Percentiles rank a stretch among this genome's conserved stretches.
These are phyloP conservation scores for Claviceps citrina DNA, from an alignment of 2,329 filamentous ascomycete species.

Conservation along the genomic window DNA sequence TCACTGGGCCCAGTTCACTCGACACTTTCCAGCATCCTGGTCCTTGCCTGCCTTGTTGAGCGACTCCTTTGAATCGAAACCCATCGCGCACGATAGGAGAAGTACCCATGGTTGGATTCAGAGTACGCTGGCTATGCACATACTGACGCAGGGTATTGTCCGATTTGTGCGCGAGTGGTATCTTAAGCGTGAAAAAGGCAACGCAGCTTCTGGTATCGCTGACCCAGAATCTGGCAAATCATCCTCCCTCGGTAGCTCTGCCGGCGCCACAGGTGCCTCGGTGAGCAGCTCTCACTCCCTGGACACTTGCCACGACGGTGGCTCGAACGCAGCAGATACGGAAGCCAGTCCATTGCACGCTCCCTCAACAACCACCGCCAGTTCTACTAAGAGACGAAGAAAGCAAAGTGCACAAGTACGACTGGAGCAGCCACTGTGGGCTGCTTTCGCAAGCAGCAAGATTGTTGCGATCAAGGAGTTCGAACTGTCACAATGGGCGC, in stretches of 20 bases:
- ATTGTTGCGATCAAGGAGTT: constrained; percentile 90
- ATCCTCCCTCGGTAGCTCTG: constrained; percentile 15
- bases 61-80: constrained; percentile 28
- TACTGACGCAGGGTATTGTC: constrained; percentile 57
- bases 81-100: constrained; percentile 37
- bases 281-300: constrained; percentile 5
- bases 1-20: constrained; percentile 31
- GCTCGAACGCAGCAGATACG: constrained; percentile 37
- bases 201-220: constrained; percentile 29
- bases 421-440: constrained; percentile 85
- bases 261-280: constrained; percentile 8
- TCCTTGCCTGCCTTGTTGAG: constrained; percentile 29
- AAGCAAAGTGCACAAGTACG: constrained; percentile 85
- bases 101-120: constrained; percentile 50
- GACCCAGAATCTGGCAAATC: constrained; percentile 51
- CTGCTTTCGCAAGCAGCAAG: constrained; percentile 86
- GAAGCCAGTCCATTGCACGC: constrained; percentile 22
- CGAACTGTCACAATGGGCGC: constrained; percentile 62
- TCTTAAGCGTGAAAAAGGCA: constrained; percentile 42
- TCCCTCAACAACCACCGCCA: constrained; percentile 21
- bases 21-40: constrained; percentile 31
- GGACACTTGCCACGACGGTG: constrained; percentile 12
- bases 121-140: constrained; percentile 58
- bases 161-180: constrained; percentile 57
- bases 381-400: constrained; percentile 60